Evolutionary conservation across 1,139 yeast species (phyloP).

Genomic region (Protomyces lactucae-debilis): DNA sequence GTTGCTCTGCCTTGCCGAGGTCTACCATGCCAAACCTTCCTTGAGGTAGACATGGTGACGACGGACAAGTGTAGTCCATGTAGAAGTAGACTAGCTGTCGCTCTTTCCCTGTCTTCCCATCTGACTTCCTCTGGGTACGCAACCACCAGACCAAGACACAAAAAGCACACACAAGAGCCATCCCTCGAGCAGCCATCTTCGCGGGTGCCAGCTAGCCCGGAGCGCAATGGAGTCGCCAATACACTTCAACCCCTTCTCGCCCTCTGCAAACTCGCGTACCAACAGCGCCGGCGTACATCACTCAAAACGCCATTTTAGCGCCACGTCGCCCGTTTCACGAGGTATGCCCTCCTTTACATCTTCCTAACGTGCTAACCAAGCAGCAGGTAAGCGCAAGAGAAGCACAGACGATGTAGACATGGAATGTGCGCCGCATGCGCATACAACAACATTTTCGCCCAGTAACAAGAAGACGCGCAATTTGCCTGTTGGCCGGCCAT

Average conservation of each 20-base stretch:
- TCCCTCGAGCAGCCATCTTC: too few species aligned
- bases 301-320: background rate
- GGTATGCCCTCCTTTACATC: background rate
- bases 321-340: background rate
- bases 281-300: background rate
- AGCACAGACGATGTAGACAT: conserved; percentile 13
- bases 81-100: too few species aligned
- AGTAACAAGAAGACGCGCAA: conserved; percentile 31
- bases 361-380: background rate
- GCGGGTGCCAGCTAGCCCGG: background rate
- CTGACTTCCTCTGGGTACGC: too few species aligned
- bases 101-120: too few species aligned
- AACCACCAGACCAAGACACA: too few species aligned
- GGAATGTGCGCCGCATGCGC: background rate
- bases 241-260: background rate
- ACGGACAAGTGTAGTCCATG: too few species aligned
- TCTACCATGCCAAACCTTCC: too few species aligned
- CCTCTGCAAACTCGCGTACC: background rate
- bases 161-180: too few species aligned
- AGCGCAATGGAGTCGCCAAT: background rate
- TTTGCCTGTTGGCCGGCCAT: conserved; percentile 39
- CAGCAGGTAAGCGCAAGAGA: conserved; percentile 12
- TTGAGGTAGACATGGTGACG: too few species aligned
- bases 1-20: too few species aligned
- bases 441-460: background rate